Conservation (phyloP, 768 basidiomycete genomes). For the Rhizopogon roseolus region DNA sequence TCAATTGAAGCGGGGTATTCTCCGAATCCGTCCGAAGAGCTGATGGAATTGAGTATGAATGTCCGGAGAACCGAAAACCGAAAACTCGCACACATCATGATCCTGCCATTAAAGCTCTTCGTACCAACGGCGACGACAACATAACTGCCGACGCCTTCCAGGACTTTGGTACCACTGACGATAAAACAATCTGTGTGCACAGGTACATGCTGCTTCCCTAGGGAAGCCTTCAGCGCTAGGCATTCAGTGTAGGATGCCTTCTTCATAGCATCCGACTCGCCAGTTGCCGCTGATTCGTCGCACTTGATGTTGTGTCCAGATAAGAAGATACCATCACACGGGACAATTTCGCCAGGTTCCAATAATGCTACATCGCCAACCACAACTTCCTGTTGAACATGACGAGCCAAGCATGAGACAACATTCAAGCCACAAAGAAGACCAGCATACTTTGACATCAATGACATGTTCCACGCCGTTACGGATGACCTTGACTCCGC, state of each 20-base stretch:
- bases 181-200: constrained; percentile 88
- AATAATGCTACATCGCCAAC: constrained; percentile 91
- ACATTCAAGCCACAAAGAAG: too few relatives aligned
- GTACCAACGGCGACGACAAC: constrained; percentile 90
- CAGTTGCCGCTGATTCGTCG: constrained; percentile 95
- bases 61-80: too few relatives aligned
- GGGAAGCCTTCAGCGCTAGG: constrained; percentile 37
- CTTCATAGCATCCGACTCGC: constrained; percentile 93
- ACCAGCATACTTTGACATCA: constrained; percentile 64
- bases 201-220: constrained; percentile 14
- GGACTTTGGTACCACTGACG: constrained; percentile 88
- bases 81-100: constrained; percentile 83
- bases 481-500: constrained; percentile 81
- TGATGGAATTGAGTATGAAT: constrained; percentile 22
- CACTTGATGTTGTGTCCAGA: constrained; percentile 91
- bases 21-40: constrained; percentile 85
- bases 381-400: constrained; percentile 65
- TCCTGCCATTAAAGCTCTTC: constrained; percentile 92
- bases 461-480: constrained; percentile 64
- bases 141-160: constrained; percentile 92
- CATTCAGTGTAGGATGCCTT: constrained; percentile 80
- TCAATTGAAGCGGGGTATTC: constrained; percentile 89
- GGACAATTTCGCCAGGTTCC: constrained; percentile 94
- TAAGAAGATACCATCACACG: constrained; percentile 94
- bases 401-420: neutral